Base-by-base conservation (phyloP, 805 yeast genomes). In the Pichia membranifaciens region DNA sequence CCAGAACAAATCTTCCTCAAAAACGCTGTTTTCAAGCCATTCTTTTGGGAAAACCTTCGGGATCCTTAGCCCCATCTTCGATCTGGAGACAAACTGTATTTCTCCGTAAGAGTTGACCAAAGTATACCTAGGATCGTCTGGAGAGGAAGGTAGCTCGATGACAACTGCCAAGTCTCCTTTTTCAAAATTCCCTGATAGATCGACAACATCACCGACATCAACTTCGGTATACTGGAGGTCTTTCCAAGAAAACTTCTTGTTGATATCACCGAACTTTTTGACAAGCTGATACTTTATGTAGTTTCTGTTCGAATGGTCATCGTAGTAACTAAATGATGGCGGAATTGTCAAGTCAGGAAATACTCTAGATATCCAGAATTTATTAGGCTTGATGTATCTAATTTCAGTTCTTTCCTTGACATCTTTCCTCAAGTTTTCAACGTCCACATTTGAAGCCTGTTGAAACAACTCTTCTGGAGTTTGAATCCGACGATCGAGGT, bases 151-250 rank as follows among this genome's bases (percentile, higher is more conserved):
- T 22, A 76, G 61, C 22, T 71, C 75, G 1, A 74, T 79, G 31
- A 84, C 72, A 43, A 82, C 74, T 23, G 76, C 74, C 17, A 82
- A 64, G 43, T 72, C 73, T 4, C 73, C 65, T 34, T 70, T 70
- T 43, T 73, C 66, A 41, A 70, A 57, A 6, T 62, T 69, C 1
- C 67, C 62, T 13, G 68, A 65, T 16, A 82, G 58, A 16, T 79
- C 75, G 4, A 82, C 88, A 41, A 82, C 65, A 60, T 84, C 90
- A 40, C 91, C 90, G 3, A 79, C 66, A 7, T 67, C 53, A 15
- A 79, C 41, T 39, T 61, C 66, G 2, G 41, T 45, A 31, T 53
- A 57, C 35, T 61, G 59, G 5, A 64, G 45, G 31, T 59, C 60
- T 17, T 48, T 22, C 38, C 62, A 54, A 2, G 36, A 31, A 5